Conservation (phyloP, 495 filamentous ascomycete species). For the Peziza echinospora region DNA sequence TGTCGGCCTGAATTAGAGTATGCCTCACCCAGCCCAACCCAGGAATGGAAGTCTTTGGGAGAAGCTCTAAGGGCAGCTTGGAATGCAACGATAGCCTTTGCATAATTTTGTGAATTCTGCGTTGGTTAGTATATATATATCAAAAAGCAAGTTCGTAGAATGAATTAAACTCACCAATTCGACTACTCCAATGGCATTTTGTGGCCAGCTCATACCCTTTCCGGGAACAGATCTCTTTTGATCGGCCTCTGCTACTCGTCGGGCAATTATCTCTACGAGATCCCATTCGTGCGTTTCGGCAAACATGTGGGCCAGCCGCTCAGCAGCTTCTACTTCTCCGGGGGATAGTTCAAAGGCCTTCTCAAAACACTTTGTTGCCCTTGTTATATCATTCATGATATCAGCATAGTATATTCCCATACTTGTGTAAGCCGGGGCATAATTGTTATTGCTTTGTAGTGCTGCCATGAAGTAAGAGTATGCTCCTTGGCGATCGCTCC, state of each 20-base stretch:
- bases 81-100: constrained; percentile 71
- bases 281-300: constrained; percentile 89
- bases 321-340: constrained; percentile 67
- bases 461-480: constrained; percentile 68
- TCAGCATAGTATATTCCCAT: constrained; percentile 91
- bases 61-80: constrained; percentile 69
- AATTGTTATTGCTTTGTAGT: constrained; percentile 70
- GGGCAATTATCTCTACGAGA: constrained; percentile 74
- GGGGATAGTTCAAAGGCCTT: constrained; percentile 89
- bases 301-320: constrained; percentile 64
- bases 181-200: constrained; percentile 86
- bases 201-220: constrained; percentile 85
- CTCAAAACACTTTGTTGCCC: constrained; percentile 79
- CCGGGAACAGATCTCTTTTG: constrained; percentile 73
- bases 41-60: constrained; percentile 75
- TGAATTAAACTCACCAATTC: constrained; percentile 34
- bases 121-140: constrained; percentile 81
- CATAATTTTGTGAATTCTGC: constrained; percentile 81
- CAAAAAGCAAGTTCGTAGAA: constrained; percentile 70
- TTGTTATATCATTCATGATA: constrained; percentile 62
- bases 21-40: constrained; percentile 87
- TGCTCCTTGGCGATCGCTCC: constrained; percentile 55
- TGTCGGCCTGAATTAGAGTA: constrained; percentile 88
- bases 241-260: constrained; percentile 80
- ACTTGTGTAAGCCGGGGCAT: constrained; percentile 77